Conservation (phyloP, 1,284 basidiomycete species). For the Pseudozyma thailandica region DNA sequence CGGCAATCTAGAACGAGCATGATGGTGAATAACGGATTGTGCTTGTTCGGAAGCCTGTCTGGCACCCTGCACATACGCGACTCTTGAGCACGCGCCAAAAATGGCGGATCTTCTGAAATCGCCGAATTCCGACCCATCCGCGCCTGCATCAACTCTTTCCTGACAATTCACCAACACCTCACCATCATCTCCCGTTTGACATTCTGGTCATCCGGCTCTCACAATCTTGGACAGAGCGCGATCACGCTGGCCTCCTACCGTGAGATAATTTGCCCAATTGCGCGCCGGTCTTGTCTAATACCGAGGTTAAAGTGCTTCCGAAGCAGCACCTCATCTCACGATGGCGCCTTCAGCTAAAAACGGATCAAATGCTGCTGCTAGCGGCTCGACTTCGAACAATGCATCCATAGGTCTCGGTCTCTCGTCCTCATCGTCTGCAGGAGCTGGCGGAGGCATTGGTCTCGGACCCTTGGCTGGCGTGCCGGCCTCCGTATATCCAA, state of each 20-base stretch:
- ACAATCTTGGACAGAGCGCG: no score
- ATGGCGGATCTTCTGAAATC: slow-evolving; percentile 23
- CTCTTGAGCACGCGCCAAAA: slow-evolving; percentile 15
- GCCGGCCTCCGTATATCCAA: slow-evolving; percentile 61
- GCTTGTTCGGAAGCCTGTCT: no score
- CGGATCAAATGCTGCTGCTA: slow-evolving; percentile 27
- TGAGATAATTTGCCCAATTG: no score
- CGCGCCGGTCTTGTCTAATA: no score
- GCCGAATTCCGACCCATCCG: slow-evolving; percentile 34
- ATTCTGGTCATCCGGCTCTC: background rate
- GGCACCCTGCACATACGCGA: slow-evolving; percentile 3
- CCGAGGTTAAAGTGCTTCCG: background rate
- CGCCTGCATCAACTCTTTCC: background rate
- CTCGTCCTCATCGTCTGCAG: slow-evolving; percentile 26
- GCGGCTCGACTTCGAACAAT: slow-evolving; percentile 26
- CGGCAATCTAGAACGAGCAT: no score
- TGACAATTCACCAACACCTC: slow-evolving; percentile 7
- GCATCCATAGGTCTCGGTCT: slow-evolving; percentile 38
- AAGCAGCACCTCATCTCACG: background rate
- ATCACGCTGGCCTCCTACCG: no score
- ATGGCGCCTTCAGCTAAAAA: slow-evolving; percentile 40
- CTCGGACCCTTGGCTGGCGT: slow-evolving; percentile 37
- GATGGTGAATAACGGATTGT: no score
- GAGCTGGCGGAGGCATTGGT: slow-evolving; percentile 33
- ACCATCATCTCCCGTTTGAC: background rate